Base-by-base conservation (phyloP, 2,329 filamentous ascomycete genomes). In the Didymella arachidicola region DNA sequence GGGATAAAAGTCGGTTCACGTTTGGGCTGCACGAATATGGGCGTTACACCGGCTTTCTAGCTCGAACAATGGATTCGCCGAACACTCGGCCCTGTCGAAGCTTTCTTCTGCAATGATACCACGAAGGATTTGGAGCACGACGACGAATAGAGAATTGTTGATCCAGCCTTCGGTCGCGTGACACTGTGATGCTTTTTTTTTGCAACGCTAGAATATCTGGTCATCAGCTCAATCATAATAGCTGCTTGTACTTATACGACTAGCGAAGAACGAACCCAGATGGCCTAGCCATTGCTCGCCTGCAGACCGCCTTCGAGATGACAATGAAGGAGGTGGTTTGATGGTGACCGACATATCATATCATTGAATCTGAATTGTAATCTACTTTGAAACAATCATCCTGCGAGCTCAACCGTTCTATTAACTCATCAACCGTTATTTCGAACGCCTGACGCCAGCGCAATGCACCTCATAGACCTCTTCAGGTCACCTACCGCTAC, bases 211-310 rank as follows among this genome's bases (percentile, higher is more conserved):
- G 85, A 81, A 86, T 92, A 96, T 96, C 92, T 90, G 90, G 91
- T 88, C 88, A 87, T 89, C 84, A 86, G 88, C 87, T 89, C 81
- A 72, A 73, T 64, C 63, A 32, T 71, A 65, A 89, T 92, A 90
- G 89, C 87, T 89, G 84, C 69, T 70, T 87, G 87, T 87, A 92
- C 92, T 89, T 97, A 97, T 88, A 96, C 90, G 87, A 87, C 86
- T 93, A 86, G 92, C 92, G 91, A 84, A 97, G 84, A 97, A 79
- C 71, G 84, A 95, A 80, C 73, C 76, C 70, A 78, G 69, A 74
- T 82, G 84, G 81, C 85, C 79, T 64, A 70, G 74, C 81, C 79
- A 79, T 78, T 62, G 84, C 89, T 93, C 82, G 83, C 88, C 89
- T 87, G 90, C 91, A 94, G 90, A 94, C 88, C 88, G 87, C 86